phyloP scores from a whole-genome alignment of 2,329 filamentous ascomycete genomes.

The Trichoderma guizhouense region DNA sequence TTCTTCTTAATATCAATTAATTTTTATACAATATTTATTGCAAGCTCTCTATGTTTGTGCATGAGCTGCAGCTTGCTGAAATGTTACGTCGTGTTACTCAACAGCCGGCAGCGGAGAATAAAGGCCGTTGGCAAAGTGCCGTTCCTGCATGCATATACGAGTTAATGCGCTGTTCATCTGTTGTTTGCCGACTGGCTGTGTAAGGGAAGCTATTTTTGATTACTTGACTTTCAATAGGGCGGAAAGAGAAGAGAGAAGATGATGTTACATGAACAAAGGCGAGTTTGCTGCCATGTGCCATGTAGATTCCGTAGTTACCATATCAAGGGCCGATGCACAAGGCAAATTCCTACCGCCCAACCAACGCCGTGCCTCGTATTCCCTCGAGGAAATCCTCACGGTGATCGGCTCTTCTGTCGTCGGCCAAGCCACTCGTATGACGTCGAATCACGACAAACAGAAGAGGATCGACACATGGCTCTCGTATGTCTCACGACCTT shows the following conservation, averaged over 20 bases:
- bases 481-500: slow-evolving; percentile 5
- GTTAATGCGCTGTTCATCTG: not conserved
- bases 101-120: slow-evolving; percentile 8
- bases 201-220: not conserved
- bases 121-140: not conserved
- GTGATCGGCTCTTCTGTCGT: slow-evolving; percentile 2
- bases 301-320: not conserved
- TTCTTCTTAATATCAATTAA: not conserved
- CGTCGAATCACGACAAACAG: not conserved
- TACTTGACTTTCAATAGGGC: no score
- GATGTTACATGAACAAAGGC: not conserved
- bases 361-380: not conserved
- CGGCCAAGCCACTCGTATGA: slow-evolving; percentile 3
- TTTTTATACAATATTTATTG: not conserved
- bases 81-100: not conserved
- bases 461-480: not conserved
- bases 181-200: not conserved
- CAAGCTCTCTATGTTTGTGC: not conserved
- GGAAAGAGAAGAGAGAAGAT: not conserved
- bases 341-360: not conserved
- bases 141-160: slow-evolving; percentile 13
- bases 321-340: not conserved
- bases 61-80: not conserved
- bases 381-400: not conserved
- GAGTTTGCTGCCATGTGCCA: not conserved